phyloP scores from a whole-genome alignment of 2,329 filamentous ascomycete species.

The Cladosporium velox region DNA sequence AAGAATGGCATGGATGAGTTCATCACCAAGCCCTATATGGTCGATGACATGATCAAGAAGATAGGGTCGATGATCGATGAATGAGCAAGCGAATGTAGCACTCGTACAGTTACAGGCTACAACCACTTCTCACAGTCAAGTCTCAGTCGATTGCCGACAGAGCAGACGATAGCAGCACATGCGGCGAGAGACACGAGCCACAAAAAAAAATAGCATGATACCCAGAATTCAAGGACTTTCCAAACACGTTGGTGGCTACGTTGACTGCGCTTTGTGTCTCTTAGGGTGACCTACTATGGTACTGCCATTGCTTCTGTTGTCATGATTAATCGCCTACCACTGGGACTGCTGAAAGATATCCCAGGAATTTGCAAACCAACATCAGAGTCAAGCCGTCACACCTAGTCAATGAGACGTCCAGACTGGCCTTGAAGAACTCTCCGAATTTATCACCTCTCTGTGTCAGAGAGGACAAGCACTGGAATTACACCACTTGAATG shows the following conservation, averaged over 20 bases:
- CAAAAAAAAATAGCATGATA: neutral
- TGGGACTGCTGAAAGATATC: neutral
- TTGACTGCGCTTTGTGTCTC: neutral
- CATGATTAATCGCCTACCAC: neutral
- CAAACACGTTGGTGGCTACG: neutral
- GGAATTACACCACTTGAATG: too few species aligned
- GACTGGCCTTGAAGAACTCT: neutral
- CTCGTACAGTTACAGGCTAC: neutral
- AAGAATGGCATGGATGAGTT: conserved; percentile 39
- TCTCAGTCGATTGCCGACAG: neutral
- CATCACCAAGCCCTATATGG: conserved; percentile 36
- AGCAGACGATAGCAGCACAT: neutral
- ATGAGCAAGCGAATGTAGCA: neutral
- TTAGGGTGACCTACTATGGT: too few species aligned
- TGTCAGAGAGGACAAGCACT: too few species aligned
- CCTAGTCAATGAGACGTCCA: neutral
- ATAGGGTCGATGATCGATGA: conserved; percentile 7
- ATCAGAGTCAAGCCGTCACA: neutral
- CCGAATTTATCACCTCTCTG: too few species aligned
- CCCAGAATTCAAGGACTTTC: neutral
- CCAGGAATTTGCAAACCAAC: neutral
- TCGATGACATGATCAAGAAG: conserved; percentile 14
- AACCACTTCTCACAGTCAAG: neutral
- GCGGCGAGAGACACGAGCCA: neutral
- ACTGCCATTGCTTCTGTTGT: neutral